Conservation (phyloP, 2,329 filamentous ascomycete genomes). For the Byssoonygena ceratinophila region DNA sequence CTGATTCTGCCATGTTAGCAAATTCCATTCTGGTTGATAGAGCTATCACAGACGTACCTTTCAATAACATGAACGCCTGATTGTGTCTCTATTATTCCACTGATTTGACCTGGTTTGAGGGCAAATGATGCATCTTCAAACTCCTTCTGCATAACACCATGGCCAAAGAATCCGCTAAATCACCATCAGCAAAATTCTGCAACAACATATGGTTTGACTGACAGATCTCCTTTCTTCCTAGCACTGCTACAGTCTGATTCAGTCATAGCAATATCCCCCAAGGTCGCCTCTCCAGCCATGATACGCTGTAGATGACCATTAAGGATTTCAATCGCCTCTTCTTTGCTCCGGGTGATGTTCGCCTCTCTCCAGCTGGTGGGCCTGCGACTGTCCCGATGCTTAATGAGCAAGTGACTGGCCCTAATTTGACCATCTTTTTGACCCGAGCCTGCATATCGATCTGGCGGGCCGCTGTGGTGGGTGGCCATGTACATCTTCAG, state of each 20-base stretch:
- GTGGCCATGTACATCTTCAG: slow-evolving; percentile 89
- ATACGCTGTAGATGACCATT: slow-evolving; percentile 66
- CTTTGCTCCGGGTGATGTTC: slow-evolving; percentile 77
- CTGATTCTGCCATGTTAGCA: neutral
- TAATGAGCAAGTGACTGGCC: slow-evolving; percentile 82
- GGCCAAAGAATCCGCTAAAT: slow-evolving; percentile 72
- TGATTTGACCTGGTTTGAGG: slow-evolving; percentile 78
- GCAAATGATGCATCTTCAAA: slow-evolving; percentile 94
- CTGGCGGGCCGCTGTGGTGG: slow-evolving; percentile 56
- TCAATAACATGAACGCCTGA: slow-evolving; percentile 94
- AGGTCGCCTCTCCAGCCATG: slow-evolving; percentile 52
- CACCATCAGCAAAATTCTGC: neutral
- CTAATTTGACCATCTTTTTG: slow-evolving; percentile 73
- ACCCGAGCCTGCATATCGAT: slow-evolving; percentile 23
- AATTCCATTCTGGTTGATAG: neutral
- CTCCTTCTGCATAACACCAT: slow-evolving; percentile 95
- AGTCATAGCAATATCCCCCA: slow-evolving; percentile 74
- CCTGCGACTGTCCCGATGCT: slow-evolving; percentile 78
- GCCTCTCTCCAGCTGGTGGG: slow-evolving; percentile 89
- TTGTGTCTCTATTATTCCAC: slow-evolving; percentile 77
- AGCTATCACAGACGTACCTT: slow-evolving; percentile 48
- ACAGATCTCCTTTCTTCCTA: slow-evolving; percentile 82
- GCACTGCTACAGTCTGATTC: slow-evolving; percentile 96
- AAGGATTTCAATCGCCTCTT: slow-evolving; percentile 73
- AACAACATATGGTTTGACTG: slow-evolving; percentile 27